phyloP scores from a whole-genome alignment of 2,329 filamentous ascomycete genomes.

The Aspergillus hortae region DNA sequence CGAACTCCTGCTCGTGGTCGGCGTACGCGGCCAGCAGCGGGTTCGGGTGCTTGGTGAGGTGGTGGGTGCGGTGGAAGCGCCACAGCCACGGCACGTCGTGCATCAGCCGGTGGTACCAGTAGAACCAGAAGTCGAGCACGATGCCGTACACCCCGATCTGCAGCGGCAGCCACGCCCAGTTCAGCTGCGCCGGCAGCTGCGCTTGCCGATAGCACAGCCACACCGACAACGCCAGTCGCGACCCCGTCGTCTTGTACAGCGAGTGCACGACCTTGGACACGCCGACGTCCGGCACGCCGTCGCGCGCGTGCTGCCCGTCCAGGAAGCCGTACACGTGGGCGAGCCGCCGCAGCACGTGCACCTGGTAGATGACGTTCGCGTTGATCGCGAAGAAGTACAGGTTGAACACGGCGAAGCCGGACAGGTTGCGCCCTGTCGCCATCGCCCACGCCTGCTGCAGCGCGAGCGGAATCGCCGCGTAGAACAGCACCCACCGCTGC shows the following conservation, averaged over 20 bases:
- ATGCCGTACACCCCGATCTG: constrained; percentile 9
- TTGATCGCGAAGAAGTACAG: constrained; percentile 10
- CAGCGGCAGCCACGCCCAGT: constrained; percentile 4
- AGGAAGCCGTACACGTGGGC: constrained; percentile 9
- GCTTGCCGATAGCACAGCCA: constrained; percentile 3
- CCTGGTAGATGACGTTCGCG: constrained; percentile 3
- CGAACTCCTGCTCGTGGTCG: constrained; percentile 11
- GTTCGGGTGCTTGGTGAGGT: constrained; percentile 12
- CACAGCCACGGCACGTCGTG: constrained; percentile 9
- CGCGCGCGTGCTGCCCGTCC: constrained; percentile 11
- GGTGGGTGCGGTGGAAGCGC: constrained; percentile 13
- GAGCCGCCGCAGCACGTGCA: constrained; percentile 7
- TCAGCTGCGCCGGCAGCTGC: background rate
- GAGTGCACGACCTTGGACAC: constrained; percentile 5
- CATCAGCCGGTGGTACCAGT: constrained; percentile 11
- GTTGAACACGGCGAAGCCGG: constrained; percentile 6
- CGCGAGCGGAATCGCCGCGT: constrained; percentile 2
- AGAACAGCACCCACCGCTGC: constrained; percentile 4
- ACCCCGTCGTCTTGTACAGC: constrained; percentile 4
- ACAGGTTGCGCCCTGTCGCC: constrained; percentile 3
- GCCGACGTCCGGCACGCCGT: constrained; percentile 11
- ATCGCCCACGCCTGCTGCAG: constrained; percentile 7
- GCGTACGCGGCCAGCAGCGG: constrained; percentile 8
- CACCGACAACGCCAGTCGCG: constrained; percentile 1
- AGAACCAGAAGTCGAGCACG: constrained; percentile 16